Evolutionary conservation across 345 rosid species (phyloP), one percentile per base, ranked within the genome.

Genomic region (Hibiscus syriacus): DNA sequence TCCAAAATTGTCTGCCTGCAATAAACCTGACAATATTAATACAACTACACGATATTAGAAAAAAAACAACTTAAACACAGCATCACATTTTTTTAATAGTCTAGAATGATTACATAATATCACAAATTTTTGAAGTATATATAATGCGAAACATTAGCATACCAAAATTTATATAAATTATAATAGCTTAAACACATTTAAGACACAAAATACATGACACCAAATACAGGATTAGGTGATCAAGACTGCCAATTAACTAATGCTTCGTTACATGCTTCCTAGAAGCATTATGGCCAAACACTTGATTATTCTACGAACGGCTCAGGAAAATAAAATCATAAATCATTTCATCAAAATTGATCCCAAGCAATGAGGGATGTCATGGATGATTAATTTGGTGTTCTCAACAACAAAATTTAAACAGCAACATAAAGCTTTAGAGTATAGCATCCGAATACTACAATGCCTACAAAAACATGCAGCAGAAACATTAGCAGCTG

Each of bases 401-500:
- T 16, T 30, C 23, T n/a, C 45, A 30, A 32, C 23, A 5, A 58
- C 16, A 19, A 34, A 22, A 61, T 38, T 12, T 38, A n/a, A 38
- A 61, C 49, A 61, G 2, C 6, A 22, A 38, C 19, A 2, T 12
- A 27, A 60, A 38, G 30, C 48, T n/a, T 22, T 13, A 22, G 13
- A 22, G 23, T 17, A 49, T 17, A 49, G 54, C 54, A 2, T 17
- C 29, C 1, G 48, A 26, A 20, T 38, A 22, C n/a, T n/a, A 5
- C 9, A 60, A 12, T 61, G 66, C 50, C 66, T 61, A 48, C 30
- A 39, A 61, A 61, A 38, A 38, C 2, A 60, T 34, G 64, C 64
- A 60, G 54, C 54, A 6, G 53, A 48, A 48, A 49, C 54, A 49
- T 49, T 49, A 49, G 54, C 23, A 49, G 54, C 11, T 17, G 17